Evolutionary conservation across 192 early-diverging fungal species (phyloP), one percentile per base, ranked within the genome.

Genomic region (Coemansia sp.): DNA sequence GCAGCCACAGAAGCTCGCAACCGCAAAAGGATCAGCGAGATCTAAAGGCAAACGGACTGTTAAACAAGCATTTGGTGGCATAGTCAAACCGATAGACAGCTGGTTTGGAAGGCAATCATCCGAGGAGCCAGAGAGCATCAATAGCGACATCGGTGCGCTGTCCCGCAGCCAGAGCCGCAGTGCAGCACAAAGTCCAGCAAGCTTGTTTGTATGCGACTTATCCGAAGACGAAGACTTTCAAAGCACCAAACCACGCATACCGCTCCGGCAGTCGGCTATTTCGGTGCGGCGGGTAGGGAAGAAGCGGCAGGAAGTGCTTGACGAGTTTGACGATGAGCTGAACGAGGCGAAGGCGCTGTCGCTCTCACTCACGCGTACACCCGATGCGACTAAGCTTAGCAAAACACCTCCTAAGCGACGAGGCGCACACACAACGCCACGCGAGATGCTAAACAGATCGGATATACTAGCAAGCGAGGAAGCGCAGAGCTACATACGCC

Each of bases 341-440:
- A 68, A 68, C n/a, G 69, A 65, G 28, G 75, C 75, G 36, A 78
- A 78, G 66, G 69, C 69, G 34, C 22, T 78, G 38, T 78, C 75
- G 3, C 42, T 78, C 17, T 78, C 75, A 17, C 61, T 78, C 23
- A 64, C 63, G 50, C 69, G 69, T 5, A 22, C 50, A 3, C 37
- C 65, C 0, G 56, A 62, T 28, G 21, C 42, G 25, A n/a, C 40
- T 12, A 44, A 9, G 5, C 0, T 44, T 14, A 9, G 40, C 40
- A 44, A 44, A 44, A 2, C 40, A 9, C 14, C 15, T 7, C 9
- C 40, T 44, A 46, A 57, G 8, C 60, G 65, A 63, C 54, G 59
- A 14, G 44, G 22, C 5, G 23, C 34, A 19, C 57, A 48, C 19
- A 14, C 50, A 47, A 56, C n/a, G 23, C 50, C 60, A 1, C 52